These are phyloP conservation scores for Cytospora schulzeri DNA, from an alignment of 2,329 filamentous ascomycete species.

Conservation along the genomic window DNA sequence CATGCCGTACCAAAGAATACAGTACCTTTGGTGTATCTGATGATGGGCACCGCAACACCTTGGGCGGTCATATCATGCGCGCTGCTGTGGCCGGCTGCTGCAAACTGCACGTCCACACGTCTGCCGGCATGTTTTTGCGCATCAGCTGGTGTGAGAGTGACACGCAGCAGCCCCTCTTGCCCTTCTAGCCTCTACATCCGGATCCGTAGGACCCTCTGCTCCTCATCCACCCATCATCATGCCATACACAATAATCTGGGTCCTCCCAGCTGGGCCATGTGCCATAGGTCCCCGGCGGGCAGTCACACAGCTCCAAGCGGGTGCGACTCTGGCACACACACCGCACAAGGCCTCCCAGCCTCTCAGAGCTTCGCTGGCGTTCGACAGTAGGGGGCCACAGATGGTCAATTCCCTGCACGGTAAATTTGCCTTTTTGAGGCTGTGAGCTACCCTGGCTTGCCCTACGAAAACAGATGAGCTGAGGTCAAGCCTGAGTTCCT, in stretches of 20 bases:
- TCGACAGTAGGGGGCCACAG: conserved; percentile 1
- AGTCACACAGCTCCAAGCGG: conserved; percentile 7
- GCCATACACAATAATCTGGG: neutral
- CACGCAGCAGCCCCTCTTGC: conserved; percentile 18
- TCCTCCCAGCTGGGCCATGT: conserved; percentile 11
- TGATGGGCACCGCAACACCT: conserved; percentile 6
- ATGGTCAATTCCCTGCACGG: neutral
- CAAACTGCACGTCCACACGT: conserved; percentile 11
- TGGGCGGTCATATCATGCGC: conserved; percentile 1
- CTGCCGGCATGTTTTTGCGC: conserved; percentile 25
- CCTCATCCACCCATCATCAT: neutral
- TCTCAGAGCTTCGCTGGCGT: neutral
- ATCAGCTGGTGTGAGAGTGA: conserved; percentile 12
- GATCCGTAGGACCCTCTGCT: neutral
- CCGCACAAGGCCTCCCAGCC: neutral
- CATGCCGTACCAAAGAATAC: conserved; percentile 9
- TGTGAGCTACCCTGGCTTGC: conserved; percentile 16
- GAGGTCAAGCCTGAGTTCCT: conserved; percentile 22
- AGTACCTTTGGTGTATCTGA: neutral
- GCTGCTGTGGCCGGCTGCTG: conserved; percentile 22
- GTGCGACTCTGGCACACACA: conserved; percentile 5
- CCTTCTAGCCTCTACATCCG: neutral
- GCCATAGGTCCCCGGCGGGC: conserved; percentile 4
- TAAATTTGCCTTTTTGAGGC: neutral
- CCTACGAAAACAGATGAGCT: conserved; percentile 21